A percentile compares a stretch with the other conserved stretches of the same genome.
These are phyloP conservation scores for Yamagishiella unicocca DNA, from an alignment of 139 green algal species.

Conservation along the genomic window DNA sequence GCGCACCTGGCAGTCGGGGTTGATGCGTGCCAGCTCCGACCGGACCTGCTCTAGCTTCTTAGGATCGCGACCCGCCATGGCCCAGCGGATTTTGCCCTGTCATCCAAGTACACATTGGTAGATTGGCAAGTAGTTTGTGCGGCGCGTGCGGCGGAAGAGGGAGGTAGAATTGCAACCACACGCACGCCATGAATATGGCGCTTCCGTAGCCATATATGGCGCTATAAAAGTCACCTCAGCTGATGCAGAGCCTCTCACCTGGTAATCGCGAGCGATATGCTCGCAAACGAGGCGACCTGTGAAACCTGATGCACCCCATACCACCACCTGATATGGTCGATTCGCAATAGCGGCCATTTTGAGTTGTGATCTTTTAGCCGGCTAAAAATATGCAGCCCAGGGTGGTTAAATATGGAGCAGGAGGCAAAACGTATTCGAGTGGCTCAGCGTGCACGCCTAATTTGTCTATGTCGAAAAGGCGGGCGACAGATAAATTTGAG, in stretches of 20 bases:
- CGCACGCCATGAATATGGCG: no score
- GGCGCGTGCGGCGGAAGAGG: background rate
- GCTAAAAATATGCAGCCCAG: no score
- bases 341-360: constrained; percentile 11
- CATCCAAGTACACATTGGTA: background rate
- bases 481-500: no score
- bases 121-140: background rate
- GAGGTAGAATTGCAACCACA: no score
- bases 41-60: constrained; percentile 80
- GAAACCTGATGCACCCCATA: constrained; percentile 85
- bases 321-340: constrained; percentile 76
- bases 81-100: constrained; percentile 73
- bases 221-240: background rate
- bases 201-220: no score
- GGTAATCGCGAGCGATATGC: constrained; percentile 80
- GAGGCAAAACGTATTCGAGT: no score
- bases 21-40: constrained; percentile 59
- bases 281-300: constrained; percentile 80
- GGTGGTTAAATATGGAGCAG: no score
- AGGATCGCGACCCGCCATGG: constrained; percentile 83
- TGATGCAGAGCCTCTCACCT: constrained; percentile 44
- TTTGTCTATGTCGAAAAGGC: no score
- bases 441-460: no score
- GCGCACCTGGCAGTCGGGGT: constrained; percentile 57
- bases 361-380: no score